A percentile compares a stretch with the other conserved stretches of the same genome.
Conservation (phyloP, 2,329 filamentous ascomycete species). For the Trichoderma brevicompactum region DNA sequence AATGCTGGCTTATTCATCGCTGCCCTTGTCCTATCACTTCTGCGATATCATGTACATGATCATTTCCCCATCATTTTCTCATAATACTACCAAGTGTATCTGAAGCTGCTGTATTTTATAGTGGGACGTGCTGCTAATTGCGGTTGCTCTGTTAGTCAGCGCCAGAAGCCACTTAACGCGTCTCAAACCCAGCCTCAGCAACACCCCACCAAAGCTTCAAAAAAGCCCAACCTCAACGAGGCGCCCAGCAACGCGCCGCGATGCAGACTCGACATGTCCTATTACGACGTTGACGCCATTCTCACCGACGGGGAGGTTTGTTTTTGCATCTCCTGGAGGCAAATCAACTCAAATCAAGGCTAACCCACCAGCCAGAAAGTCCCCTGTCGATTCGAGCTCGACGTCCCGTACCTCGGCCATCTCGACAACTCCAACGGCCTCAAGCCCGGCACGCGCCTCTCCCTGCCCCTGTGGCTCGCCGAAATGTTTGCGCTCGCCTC, state of each 20-base stretch:
- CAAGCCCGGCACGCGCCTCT: constrained; percentile 77
- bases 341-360: neutral
- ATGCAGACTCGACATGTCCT: constrained; percentile 58
- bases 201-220: too few relatives aligned
- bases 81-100: too few relatives aligned
- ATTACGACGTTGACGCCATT: constrained; percentile 85
- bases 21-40: too few relatives aligned
- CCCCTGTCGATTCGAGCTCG: constrained; percentile 91
- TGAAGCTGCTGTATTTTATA: too few relatives aligned
- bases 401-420: constrained; percentile 84
- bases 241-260: neutral
- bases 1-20: too few relatives aligned
- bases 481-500: constrained; percentile 84
- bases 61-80: too few relatives aligned
- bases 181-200: too few relatives aligned
- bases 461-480: constrained; percentile 90
- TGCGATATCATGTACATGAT: too few relatives aligned
- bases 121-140: too few relatives aligned
- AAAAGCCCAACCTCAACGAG: constrained; percentile 12
- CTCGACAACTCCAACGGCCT: constrained; percentile 80
- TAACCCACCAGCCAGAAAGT: constrained; percentile 68
- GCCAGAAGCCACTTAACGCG: too few relatives aligned
- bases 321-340: neutral
- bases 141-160: too few relatives aligned
- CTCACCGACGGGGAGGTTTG: constrained; percentile 81